Evolutionary conservation across 202 grass and related monocot species (phyloP).

Genomic region (Setaria italica): DNA sequence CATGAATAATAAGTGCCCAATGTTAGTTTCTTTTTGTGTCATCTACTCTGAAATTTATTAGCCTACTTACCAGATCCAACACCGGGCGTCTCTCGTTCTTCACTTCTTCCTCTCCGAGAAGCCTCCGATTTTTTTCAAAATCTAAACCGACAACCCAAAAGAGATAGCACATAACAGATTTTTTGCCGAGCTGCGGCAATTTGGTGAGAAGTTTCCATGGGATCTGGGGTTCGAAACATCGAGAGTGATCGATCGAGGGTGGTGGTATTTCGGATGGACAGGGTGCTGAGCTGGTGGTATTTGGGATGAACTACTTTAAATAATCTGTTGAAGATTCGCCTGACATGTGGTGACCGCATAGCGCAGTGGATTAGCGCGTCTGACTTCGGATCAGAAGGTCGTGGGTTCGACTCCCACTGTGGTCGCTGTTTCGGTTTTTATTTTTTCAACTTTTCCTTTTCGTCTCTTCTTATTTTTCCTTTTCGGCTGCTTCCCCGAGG

Average conservation of each 20-base stretch:
- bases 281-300: too few relatives aligned
- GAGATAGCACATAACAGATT: too few relatives aligned
- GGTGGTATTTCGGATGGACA: too few relatives aligned
- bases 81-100: too few relatives aligned
- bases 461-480: neutral
- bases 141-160: neutral
- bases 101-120: neutral
- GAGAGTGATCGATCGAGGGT: too few relatives aligned
- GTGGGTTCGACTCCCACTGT: constrained; percentile 38
- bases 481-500: too few relatives aligned
- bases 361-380: constrained; percentile 99
- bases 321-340: fast-evolving
- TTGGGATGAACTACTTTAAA: too few relatives aligned
- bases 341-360: constrained; percentile 63
- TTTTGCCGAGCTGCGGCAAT: too few relatives aligned
- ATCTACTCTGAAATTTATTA: neutral
- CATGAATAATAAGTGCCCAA: neutral
- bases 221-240: too few relatives aligned
- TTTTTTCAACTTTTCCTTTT: too few relatives aligned
- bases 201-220: too few relatives aligned
- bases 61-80: neutral
- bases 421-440: neutral
- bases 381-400: constrained; percentile 99
- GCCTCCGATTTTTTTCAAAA: neutral
- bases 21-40: neutral